Base-by-base conservation (phyloP, 164 flowering plant species). In the Vitis rupestris region DNA sequence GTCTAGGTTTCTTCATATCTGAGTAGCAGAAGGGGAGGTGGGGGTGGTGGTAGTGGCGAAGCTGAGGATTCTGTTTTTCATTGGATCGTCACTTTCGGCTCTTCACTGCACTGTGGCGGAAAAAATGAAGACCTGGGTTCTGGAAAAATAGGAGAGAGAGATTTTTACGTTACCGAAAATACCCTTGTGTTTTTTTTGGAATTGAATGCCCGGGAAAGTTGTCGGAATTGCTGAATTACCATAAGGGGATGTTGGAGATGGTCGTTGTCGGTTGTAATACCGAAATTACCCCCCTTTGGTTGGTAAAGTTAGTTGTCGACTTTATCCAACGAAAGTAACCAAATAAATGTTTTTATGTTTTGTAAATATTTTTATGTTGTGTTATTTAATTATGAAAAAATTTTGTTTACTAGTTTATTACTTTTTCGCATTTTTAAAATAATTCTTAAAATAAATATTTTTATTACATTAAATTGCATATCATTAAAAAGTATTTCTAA, bases 41-140 rank as follows among this genome's bases (percentile, higher is more conserved):
- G 44, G 7, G 44, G 7, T 37, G 7, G 44, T 37, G 19, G 54
- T 8, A 51, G 56, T 64, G 14, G 8, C 44, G 13, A 12, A 11
- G 1, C 63, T 59, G 47, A 3, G 30, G 53, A 62, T 62, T 55
- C 10, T 49, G 54, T 9, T 11, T 48, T 51, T 68, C 73, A 77
- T 73, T 78, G 80, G 74, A 63, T 70, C 72, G 71, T 77, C 72
- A 60, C 80, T 77, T 74, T 77, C 79, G 69, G 75, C 74, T 72
- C 68, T 44, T 29, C 63, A 17, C 71, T 73, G 29, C 66, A 67
- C 77, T 78, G 77, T 67, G 74, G 14, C 60, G 67, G 54, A 50
- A 58, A 61, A 62, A n/a, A 62, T 14, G 50, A 30, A 60, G 47
- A 13, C 13, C n/a, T 5, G 7, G 56, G 14, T 53, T 11, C n/a